Conservation (phyloP, 2,329 filamentous ascomycete genomes). For the Phaeophleospora eucalypticola region DNA sequence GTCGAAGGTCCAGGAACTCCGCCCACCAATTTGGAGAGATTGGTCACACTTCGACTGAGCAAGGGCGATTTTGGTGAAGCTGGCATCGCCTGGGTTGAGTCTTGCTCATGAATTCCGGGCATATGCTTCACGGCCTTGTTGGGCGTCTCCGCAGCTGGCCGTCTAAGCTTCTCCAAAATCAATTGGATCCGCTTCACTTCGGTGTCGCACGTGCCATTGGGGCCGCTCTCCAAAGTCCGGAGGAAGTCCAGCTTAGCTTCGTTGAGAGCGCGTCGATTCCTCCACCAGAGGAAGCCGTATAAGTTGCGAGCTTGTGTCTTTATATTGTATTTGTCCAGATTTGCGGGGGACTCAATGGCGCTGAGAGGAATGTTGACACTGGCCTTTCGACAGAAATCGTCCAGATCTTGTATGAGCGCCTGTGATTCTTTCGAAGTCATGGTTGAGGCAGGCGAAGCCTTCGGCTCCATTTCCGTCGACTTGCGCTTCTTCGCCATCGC, state of each 20-base stretch:
- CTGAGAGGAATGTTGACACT: neutral
- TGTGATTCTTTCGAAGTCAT: neutral
- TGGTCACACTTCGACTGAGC: neutral
- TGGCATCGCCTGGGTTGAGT: neutral
- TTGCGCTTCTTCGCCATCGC: constrained; percentile 10
- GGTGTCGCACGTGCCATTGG: neutral
- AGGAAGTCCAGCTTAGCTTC: constrained; percentile 3
- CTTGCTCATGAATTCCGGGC: neutral
- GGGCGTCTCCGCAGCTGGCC: neutral
- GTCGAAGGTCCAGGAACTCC: too few relatives aligned
- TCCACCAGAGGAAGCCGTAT: constrained; percentile 10
- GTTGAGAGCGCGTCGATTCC: constrained; percentile 3
- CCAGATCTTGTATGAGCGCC: constrained; percentile 1
- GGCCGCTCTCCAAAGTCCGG: neutral
- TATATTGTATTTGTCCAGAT: neutral
- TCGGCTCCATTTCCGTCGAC: constrained; percentile 2
- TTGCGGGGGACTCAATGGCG: neutral
- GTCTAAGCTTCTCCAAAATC: neutral
- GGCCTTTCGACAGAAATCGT: constrained; percentile 4
- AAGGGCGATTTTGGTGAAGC: neutral
- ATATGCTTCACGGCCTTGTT: neutral
- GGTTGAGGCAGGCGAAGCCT: neutral
- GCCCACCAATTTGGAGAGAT: too few relatives aligned
- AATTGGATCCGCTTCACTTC: constrained; percentile 2
- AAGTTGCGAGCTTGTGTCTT: neutral